Conservation (phyloP, 495 filamentous ascomycete genomes). For the Aspergillus ellipticus region DNA sequence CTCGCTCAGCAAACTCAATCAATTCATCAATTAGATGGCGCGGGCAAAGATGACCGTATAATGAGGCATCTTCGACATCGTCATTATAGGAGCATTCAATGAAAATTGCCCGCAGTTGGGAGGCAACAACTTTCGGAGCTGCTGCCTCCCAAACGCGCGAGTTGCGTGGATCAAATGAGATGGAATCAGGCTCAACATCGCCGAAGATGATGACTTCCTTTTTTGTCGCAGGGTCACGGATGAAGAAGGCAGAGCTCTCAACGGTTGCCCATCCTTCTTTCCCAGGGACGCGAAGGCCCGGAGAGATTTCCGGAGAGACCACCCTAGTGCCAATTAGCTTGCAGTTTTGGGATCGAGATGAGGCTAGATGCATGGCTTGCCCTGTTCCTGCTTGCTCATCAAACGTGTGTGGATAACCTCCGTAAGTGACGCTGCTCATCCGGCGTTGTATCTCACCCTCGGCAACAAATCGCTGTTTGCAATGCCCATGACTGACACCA, state of each 20-base stretch:
- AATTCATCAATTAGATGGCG: conserved; percentile 77
- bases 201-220: conserved; percentile 88
- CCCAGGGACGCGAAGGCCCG: conserved; percentile 4
- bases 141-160: conserved; percentile 76
- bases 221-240: conserved; percentile 65
- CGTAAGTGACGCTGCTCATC: conserved; percentile 47
- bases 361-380: conserved; percentile 21
- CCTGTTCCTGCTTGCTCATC: conserved; percentile 28
- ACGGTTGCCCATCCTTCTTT: conserved; percentile 42
- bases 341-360: neutral
- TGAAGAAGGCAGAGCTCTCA: conserved; percentile 89
- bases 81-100: conserved; percentile 95
- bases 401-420: conserved; percentile 24
- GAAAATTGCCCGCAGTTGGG: conserved; percentile 72
- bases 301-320: conserved; percentile 27
- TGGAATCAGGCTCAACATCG: conserved; percentile 87
- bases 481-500: conserved; percentile 81
- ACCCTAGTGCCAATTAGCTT: neutral
- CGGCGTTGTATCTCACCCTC: conserved; percentile 54
- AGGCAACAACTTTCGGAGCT: conserved; percentile 70
- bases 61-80: conserved; percentile 61
- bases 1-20: conserved; percentile 61
- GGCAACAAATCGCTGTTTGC: conserved; percentile 61
- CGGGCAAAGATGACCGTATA: conserved; percentile 88
- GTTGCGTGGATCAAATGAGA: conserved; percentile 80